Evolutionary conservation across 345 rosid genomes (phyloP), one percentile per base, ranked within the genome.

Genomic region (Aethionema arabicum): DNA sequence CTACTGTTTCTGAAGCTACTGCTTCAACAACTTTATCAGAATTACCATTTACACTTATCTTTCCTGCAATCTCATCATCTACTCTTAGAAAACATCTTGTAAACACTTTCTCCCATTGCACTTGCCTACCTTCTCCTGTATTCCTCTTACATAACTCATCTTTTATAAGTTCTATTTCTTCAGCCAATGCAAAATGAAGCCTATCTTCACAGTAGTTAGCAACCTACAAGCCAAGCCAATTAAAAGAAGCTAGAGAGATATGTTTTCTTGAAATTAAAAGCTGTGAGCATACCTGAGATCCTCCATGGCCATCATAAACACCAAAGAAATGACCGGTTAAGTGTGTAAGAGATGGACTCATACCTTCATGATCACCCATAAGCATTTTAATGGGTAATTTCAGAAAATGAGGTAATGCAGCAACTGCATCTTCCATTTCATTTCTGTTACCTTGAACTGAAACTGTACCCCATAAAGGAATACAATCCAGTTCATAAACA

Each of bases 221-320:
- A 46, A 93, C 99, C 97, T 92, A 46, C 21, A 65, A 57, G 27
- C 9, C 49, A 67, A 21, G 27, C 27, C 27, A 21, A 21, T 21
- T 21, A 21, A 21, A 21, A 21, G 2, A 21, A 21, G 27, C 27
- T 21, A 21, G 2, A 21, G 2, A 21, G 27, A 21, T 21, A 21
- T 21, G 27, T 21, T 21, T 21, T 60, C 2, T 4, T 10, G 31
- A n/a, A 66, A n/a, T 29, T 8, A 15, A 41, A 32, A 52, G 11
- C 51, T 32, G 13, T 40, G 1, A 50, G 30, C 66, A 56, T 63
- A 90, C 99, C 96, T 90, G 95, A 14, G 81, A 73, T 47, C 99
- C 97, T 74, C 99, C 99, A 51, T 93, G 99, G 52, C 99, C 99
- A 81, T 93, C 99, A 74, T 93, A 93, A 48, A 87, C 97, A 52